Conservation (phyloP, 108 stramenopile species). For the Skeletonema tropicum region DNA sequence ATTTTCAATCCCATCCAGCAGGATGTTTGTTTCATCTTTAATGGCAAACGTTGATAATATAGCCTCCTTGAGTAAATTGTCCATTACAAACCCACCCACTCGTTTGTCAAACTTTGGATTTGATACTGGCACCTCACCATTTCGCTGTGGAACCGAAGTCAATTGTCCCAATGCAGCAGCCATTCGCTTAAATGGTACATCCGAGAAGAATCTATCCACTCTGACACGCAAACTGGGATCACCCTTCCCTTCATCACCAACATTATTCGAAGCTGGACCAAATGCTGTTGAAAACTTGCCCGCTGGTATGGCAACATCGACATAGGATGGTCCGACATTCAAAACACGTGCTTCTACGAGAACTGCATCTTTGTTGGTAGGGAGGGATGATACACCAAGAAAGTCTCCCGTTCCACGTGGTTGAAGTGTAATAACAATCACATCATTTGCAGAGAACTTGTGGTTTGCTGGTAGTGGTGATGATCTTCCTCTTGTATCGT, state of each 20-base stretch:
- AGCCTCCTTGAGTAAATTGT: slow-evolving; percentile 70
- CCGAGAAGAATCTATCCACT: slow-evolving; percentile 82
- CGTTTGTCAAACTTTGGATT: slow-evolving; percentile 23
- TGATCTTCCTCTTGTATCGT: slow-evolving; percentile 2
- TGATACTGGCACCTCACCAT: slow-evolving; percentile 2
- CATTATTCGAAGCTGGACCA: slow-evolving; percentile 82
- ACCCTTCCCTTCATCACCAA: slow-evolving; percentile 54
- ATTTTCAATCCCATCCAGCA: slow-evolving; percentile 52
- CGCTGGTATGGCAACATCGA: slow-evolving; percentile 73
- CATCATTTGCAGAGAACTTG: slow-evolving; percentile 84
- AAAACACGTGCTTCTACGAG: slow-evolving; percentile 73
- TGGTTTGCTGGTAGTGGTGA: slow-evolving; percentile 69
- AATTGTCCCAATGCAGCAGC: slow-evolving; percentile 75
- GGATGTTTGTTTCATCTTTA: slow-evolving; percentile 47
- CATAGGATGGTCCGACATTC: slow-evolving; percentile 71
- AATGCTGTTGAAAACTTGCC: slow-evolving; percentile 77
- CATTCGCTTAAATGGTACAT: slow-evolving; percentile 86
- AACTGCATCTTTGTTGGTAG: slow-evolving; percentile 63
- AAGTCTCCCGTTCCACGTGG: slow-evolving; percentile 86
- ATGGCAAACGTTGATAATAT: slow-evolving; percentile 76
- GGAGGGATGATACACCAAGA: slow-evolving; percentile 55
- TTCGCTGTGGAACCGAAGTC: slow-evolving; percentile 60
- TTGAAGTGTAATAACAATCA: slow-evolving; percentile 78
- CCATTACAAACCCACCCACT: slow-evolving; percentile 69
- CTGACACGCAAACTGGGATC: slow-evolving; percentile 67